Conservation (phyloP, 2,329 filamentous ascomycete species). For the Acarospora socialis region DNA sequence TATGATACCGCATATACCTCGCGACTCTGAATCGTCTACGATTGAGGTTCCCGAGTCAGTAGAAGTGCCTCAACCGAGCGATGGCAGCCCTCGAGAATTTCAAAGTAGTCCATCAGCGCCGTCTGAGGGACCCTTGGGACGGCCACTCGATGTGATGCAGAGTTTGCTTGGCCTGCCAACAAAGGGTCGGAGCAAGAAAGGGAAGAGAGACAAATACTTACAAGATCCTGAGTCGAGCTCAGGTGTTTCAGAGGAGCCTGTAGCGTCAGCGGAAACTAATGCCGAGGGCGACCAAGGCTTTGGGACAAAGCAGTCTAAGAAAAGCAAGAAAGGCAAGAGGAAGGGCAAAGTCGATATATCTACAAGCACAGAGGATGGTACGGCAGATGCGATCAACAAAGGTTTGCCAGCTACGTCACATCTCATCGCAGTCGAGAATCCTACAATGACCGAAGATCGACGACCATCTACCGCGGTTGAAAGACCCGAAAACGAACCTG, state of each 20-base stretch:
- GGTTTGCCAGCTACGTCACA: neutral
- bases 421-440: neutral
- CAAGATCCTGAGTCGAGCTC: slow-evolving; percentile 1
- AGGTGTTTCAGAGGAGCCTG: no score
- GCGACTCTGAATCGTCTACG: no score
- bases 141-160: slow-evolving; percentile 7
- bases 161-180: slow-evolving; percentile 1
- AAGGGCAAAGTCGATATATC: slow-evolving; percentile 22
- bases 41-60: no score
- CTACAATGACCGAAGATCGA: neutral
- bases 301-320: slow-evolving; percentile 12
- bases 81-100: neutral
- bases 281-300: neutral
- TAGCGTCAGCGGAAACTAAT: no score
- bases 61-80: neutral
- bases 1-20: no score
- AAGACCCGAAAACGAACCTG: neutral
- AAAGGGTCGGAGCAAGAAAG: slow-evolving; percentile 7
- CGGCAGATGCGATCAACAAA: neutral
- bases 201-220: slow-evolving; percentile 6
- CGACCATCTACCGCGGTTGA: neutral
- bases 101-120: neutral
- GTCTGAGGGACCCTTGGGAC: neutral
- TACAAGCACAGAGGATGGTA: neutral
- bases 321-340: slow-evolving; percentile 26